Percentiles rank a stretch among this genome's conserved stretches.
These are phyloP conservation scores for Candida frijolesensis DNA, from an alignment of 1,139 yeast species.

Conservation along the genomic window DNA sequence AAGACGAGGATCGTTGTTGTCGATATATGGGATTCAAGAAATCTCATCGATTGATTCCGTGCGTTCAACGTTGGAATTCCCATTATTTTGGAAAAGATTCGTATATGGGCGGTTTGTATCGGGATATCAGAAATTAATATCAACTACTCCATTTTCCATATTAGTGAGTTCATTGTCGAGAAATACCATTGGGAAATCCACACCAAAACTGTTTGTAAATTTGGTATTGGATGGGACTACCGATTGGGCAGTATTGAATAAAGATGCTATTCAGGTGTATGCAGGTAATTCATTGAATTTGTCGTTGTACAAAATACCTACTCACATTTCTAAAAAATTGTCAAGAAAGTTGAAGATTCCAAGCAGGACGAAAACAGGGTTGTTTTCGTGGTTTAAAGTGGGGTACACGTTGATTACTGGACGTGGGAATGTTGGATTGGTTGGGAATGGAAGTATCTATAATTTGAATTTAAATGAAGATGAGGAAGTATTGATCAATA, in stretches of 20 bases:
- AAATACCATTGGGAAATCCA: conserved; percentile 18
- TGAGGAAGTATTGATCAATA: conserved; percentile 54
- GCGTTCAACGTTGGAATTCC: conserved; percentile 31
- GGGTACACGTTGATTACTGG: conserved; percentile 57
- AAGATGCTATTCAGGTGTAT: conserved; percentile 49
- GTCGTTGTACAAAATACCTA: conserved; percentile 41
- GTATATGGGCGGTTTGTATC: conserved; percentile 44
- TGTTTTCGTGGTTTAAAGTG: conserved; percentile 29
- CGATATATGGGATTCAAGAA: conserved; percentile 40
- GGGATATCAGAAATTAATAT: conserved; percentile 46
- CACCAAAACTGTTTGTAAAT: conserved; percentile 41
- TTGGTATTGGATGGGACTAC: conserved; percentile 55
- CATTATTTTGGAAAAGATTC: conserved; percentile 40
- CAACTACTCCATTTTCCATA: conserved; percentile 50
- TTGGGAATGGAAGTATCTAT: conserved; percentile 59
- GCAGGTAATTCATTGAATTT: conserved; percentile 53
- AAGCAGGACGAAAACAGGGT: conserved; percentile 36
- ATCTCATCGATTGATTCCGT: conserved; percentile 24
- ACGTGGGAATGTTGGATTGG: conserved; percentile 59
- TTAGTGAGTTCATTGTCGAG: conserved; percentile 28
- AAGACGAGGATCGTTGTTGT: conserved; percentile 49
- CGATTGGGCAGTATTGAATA: conserved; percentile 63
- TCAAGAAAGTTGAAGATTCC: conserved; percentile 25
- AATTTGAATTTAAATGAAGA: conserved; percentile 44
- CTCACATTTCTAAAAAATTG: conserved; percentile 36